Evolutionary conservation across 148 eudicot species (phyloP), one percentile per base, ranked within the genome.

Genomic region (Rhododendron mucronatum): DNA sequence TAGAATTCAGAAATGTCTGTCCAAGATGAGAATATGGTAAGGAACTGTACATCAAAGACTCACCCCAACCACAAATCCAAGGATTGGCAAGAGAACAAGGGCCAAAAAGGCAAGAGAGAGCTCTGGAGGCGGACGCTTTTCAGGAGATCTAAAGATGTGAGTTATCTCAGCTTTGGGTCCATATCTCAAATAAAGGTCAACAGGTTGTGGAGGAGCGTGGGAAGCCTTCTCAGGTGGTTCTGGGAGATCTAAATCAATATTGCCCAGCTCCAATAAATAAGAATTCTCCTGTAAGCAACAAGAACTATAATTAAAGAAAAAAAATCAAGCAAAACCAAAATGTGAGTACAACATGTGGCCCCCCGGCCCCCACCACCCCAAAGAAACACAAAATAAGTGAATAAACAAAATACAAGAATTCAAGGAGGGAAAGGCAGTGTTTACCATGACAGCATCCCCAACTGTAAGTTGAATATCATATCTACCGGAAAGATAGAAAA

Each of bases 21-120:
- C 30, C 14, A 39, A 16, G 12, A 14, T 3, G 53, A 37, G 44
- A 33, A 51, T 16, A 7, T 77, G 47, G 13, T 5, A n/a, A 15
- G 2, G 35, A 79, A 85, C 50, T 47, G 50, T 47, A 47, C 50
- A 47, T 23, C 67, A 81, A 51, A 35, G 41, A 90, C 96, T 90
- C 83, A 96, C 99, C 97, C 96, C 99, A 88, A 92, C 48, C 87
- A 96, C 90, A 89, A 96, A 95, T 51, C 98, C 99, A 61, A 91
- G 87, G 45, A 96, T 89, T 41, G 99, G 98, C 90, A 95, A 83
- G 82, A 95, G 86, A 84, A 94, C 88, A 69, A 96, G 93, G 81
- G 93, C 96, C 91, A 90, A 88, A 90, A 96, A 96, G 80, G 88
- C 90, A 87, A 92, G 90, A 87, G 98, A 95, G 33, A 96, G 90